These are phyloP conservation scores for Angomonas ambiguus DNA, from an alignment of 208 protist genomes.

Conservation along the genomic window DNA sequence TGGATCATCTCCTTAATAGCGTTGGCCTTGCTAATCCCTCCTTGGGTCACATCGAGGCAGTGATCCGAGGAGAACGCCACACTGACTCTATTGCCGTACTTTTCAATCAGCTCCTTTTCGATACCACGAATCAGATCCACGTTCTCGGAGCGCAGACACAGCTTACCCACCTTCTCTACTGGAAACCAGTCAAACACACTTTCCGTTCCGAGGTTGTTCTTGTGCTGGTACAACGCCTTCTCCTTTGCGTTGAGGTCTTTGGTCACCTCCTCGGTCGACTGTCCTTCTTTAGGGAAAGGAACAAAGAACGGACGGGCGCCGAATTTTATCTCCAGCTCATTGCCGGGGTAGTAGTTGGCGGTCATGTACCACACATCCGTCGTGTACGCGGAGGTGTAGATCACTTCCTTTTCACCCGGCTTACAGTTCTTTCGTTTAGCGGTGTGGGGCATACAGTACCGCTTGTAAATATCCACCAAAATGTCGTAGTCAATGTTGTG, in stretches of 20 bases:
- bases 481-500: constrained; percentile 49
- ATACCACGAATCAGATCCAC: constrained; percentile 26
- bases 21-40: constrained; percentile 49
- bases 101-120: constrained; percentile 31
- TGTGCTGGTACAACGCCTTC: constrained; percentile 4
- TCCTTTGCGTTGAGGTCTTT: neutral
- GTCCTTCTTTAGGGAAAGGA: constrained; percentile 20
- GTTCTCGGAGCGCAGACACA: constrained; percentile 56
- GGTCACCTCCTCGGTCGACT: neutral
- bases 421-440: constrained; percentile 8
- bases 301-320: constrained; percentile 38
- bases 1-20: constrained; percentile 39
- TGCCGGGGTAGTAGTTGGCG: constrained; percentile 17
- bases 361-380: constrained; percentile 50
- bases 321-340: constrained; percentile 54
- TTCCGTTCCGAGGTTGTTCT: constrained; percentile 14
- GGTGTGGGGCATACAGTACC: constrained; percentile 35
- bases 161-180: constrained; percentile 49
- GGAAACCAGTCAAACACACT: constrained; percentile 50
- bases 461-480: constrained; percentile 34
- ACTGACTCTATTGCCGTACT: constrained; percentile 8
- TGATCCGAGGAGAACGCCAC: constrained; percentile 50
- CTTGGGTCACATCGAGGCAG: constrained; percentile 58
- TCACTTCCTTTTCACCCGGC: neutral
- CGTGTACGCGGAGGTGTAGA: constrained; percentile 44